Base-by-base conservation (phyloP, 2,329 filamentous ascomycete species). In the Coniochaeta sp. region DNA sequence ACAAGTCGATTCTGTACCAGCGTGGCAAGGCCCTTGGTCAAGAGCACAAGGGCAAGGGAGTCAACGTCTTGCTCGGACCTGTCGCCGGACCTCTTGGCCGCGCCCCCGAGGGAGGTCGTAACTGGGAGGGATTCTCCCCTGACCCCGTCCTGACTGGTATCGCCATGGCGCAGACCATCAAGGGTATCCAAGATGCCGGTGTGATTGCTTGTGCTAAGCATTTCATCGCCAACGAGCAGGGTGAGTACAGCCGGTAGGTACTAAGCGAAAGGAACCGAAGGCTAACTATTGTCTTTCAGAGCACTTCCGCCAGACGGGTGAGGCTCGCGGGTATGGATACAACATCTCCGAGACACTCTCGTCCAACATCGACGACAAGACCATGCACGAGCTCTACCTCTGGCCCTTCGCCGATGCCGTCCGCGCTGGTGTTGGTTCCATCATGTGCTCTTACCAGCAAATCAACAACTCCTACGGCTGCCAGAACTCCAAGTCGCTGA, bases 121-220 rank as follows among this genome's bases (percentile, higher is more conserved):
- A 86, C 65, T 90, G 86, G 87, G 84, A 87, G 67, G 79, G 78
- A 1, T 81, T 79, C 70, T 83, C 84, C 5, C 84, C 86, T 3
- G 89, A 94, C 60, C 89, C 89, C 0, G 85, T 86, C 13, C 74
- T 91, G 50, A 86, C 86, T 10, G 89, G 87, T 52, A 71, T 86
- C 55, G 79, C 81, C 56, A 88, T 91, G 59, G 79, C 79, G 32
- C 81, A 90, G 65, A 88, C 87, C 0, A 78, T 92, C 60, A 82
- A 83, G 65, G 89, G 89, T 53, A 91, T 91, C 47, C 89, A 95
- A 64, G 83, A 86, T 68, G 82, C 84, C 10, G 88, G 88, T 60
- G 80, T 91, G 42, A 83, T 92, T 70, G 87, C 89, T 56, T 88
- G 84, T 65, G 86, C 85, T 16, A 90, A 89, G 71, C 86, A 89